These are phyloP conservation scores for Gymnopilus junonius DNA, from an alignment of 768 basidiomycete genomes.

Conservation along the genomic window DNA sequence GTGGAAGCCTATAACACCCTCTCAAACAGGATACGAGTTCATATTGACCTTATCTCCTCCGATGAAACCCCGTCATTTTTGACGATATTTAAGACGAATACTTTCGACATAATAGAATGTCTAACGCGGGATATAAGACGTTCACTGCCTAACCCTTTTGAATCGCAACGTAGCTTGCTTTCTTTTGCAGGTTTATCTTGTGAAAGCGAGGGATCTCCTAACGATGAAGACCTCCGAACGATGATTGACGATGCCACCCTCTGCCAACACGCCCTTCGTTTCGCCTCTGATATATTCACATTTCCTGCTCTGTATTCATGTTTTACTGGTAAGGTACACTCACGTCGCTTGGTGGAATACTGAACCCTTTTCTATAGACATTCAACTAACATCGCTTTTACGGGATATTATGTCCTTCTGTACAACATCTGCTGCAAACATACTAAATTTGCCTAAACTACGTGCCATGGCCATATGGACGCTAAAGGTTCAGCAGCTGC, in stretches of 20 bases:
- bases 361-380: constrained; percentile 31
- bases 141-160: constrained; percentile 39
- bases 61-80: constrained; percentile 26
- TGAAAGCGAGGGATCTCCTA: constrained; percentile 16
- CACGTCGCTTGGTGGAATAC: neutral
- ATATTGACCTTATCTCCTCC: constrained; percentile 23
- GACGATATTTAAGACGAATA: constrained; percentile 34
- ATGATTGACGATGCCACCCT: constrained; percentile 47
- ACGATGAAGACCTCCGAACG: constrained; percentile 43
- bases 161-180: constrained; percentile 16
- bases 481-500: constrained; percentile 53
- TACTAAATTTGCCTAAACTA: constrained; percentile 47
- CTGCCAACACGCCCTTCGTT: constrained; percentile 57
- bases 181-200: constrained; percentile 21
- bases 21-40: constrained; percentile 44
- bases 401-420: constrained; percentile 49
- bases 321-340: constrained; percentile 47
- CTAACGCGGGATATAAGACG: constrained; percentile 58
- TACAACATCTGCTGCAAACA: constrained; percentile 34
- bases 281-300: constrained; percentile 55
- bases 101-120: constrained; percentile 40
- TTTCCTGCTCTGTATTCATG: constrained; percentile 46
- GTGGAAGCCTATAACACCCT: constrained; percentile 65
- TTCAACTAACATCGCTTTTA: constrained; percentile 48
- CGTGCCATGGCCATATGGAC: constrained; percentile 53